A percentile compares a stretch with the other conserved stretches of the same genome.
Conservation (phyloP, 2,329 filamentous ascomycete species). For the Pestalotiopsis sp. region DNA sequence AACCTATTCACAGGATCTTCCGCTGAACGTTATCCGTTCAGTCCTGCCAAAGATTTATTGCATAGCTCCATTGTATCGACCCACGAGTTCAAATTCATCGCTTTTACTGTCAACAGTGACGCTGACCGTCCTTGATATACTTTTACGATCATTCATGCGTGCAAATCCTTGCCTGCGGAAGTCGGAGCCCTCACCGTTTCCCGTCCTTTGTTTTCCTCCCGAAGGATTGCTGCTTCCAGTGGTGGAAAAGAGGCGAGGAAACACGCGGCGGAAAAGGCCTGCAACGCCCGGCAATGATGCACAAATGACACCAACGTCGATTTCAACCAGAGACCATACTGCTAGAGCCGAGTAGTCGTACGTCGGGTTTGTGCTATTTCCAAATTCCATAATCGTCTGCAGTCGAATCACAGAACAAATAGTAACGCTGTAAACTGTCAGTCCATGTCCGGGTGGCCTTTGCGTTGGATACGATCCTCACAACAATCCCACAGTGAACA, state of each 20-base stretch:
- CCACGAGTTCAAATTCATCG: conserved; percentile 3
- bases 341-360: conserved; percentile 11
- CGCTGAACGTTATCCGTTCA: not conserved
- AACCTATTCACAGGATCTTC: too few species aligned
- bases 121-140: not conserved
- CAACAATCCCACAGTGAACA: conserved; percentile 43
- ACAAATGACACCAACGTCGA: conserved; percentile 12
- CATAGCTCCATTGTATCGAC: not conserved
- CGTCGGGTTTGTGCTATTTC: conserved; percentile 11
- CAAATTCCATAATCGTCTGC: conserved; percentile 11
- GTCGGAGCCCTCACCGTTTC: not conserved
- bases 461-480: conserved; percentile 35
- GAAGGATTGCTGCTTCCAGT: not conserved
- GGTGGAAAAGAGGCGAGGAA: not conserved
- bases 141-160: not conserved
- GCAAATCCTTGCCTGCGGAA: conserved; percentile 2
- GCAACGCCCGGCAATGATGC: not conserved
- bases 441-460: not conserved
- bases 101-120: conserved; percentile 1
- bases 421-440: conserved; percentile 10
- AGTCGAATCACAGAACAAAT: conserved; percentile 14
- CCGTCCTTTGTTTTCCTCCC: not conserved
- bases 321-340: conserved; percentile 15
- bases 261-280: not conserved
- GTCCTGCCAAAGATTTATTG: not conserved